Evolutionary conservation across 2,329 filamentous ascomycete genomes (phyloP), one percentile per base, ranked within the genome.

Genomic region (Colletotrichum cuscutae): DNA sequence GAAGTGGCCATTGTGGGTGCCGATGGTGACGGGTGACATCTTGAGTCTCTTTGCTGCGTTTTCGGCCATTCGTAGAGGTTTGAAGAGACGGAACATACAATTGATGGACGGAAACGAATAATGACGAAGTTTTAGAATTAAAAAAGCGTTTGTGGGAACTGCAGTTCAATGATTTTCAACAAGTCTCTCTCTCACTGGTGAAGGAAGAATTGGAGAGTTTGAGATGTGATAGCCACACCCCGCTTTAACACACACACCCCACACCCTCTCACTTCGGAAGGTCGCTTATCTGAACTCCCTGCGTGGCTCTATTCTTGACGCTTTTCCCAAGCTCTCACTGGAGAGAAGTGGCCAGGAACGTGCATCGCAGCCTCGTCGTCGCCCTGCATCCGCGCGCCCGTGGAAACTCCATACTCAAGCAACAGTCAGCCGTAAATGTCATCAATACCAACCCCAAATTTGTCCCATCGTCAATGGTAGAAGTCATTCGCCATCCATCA

Each of bases 1-100:
- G 89, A 99, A 99, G 87, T 98, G 95, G 77, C 97, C 97, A 85
- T 93, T 98, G 89, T 99, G 97, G 35, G 97, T 99, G 80, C 95
- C 97, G 81, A 98, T 97, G 78, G 73, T 90, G 87, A 75, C 65
- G 58, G 74, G 72, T 61, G 74, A 74, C 77, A 92, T 94, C 89
- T 97, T 98, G 82, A 97, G 85, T 83, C 94, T 93, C 86, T 98
- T 98, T 75, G 92, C 85, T 79, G 92, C 89, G 80, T 86, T 89
- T 87, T 94, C 90, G 78, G 92, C 87, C 91, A 93, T 93, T 79
- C 76, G 84, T 75, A 76, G 28, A 9, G 62, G 35, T 35, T 22
- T 63, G n/a, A 85, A 73, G 67, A 76, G 81, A 63, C 84, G 84
- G 71, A 89, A 80, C 84, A 87, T 88, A 54, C 72, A 82, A 74